Conservation (phyloP, 768 basidiomycete genomes). For the Boletus rubescentipes region DNA sequence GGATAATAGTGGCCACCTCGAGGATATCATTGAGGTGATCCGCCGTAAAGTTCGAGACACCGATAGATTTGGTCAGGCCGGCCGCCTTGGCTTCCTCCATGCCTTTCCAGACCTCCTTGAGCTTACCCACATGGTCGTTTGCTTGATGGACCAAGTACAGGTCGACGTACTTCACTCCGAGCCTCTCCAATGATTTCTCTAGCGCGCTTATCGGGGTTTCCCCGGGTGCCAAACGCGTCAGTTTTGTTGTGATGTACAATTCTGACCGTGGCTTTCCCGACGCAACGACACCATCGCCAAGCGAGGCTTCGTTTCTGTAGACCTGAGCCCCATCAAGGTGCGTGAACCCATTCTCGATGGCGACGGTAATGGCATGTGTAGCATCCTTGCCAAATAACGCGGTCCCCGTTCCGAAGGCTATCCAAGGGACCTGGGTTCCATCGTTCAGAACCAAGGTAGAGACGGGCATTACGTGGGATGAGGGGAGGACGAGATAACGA, state of each 20-base stretch:
- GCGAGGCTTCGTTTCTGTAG: constrained; percentile 54
- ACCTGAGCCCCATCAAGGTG: constrained; percentile 66
- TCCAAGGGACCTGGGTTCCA: constrained; percentile 50
- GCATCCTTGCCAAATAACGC: constrained; percentile 49
- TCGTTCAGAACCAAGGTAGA: constrained; percentile 51
- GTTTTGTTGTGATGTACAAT: constrained; percentile 64
- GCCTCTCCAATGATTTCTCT: constrained; percentile 50
- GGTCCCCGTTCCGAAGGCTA: constrained; percentile 64
- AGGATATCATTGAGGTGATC: constrained; percentile 44
- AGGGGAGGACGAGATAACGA: constrained; percentile 7
- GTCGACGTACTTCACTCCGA: constrained; percentile 58
- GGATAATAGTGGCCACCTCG: constrained; percentile 42
- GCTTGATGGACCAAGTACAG: constrained; percentile 62
- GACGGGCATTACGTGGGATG: constrained; percentile 23
- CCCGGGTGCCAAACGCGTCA: constrained; percentile 35
- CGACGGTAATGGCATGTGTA: constrained; percentile 36
- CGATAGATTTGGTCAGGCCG: constrained; percentile 42
- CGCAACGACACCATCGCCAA: constrained; percentile 50
- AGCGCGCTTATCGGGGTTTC: constrained; percentile 50
- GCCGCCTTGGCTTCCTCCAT: constrained; percentile 56
- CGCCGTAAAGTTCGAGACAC: constrained; percentile 56
- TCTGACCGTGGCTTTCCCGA: constrained; percentile 52
- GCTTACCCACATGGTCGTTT: constrained; percentile 36
- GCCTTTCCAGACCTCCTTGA: constrained; percentile 55
- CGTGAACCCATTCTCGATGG: constrained; percentile 55